Conservation (phyloP, 371 early-diverging fungal genomes). For the Phascolomyces articulosus region DNA sequence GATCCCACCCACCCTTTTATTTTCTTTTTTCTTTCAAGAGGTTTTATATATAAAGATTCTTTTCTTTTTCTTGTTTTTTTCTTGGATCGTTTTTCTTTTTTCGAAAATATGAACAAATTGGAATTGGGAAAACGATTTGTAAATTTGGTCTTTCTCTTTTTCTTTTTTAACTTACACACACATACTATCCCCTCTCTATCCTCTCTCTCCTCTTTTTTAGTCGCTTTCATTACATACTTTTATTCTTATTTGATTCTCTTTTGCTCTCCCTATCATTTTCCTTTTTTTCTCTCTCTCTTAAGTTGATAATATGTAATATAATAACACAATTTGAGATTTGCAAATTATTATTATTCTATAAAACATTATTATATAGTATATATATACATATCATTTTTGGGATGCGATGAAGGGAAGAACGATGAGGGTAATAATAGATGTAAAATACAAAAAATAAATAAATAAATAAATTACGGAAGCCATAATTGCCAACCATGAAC, state of each 20-base stretch:
- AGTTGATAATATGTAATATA: constrained; percentile 5
- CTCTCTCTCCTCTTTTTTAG: not conserved
- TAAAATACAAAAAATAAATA: too few relatives aligned
- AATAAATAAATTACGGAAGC: constrained; percentile 34
- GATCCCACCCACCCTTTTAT: not conserved
- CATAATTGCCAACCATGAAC: constrained; percentile 79
- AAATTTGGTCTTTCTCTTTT: too few relatives aligned
- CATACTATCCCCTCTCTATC: not conserved
- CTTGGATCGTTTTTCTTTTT: too few relatives aligned
- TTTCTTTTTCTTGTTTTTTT: too few relatives aligned
- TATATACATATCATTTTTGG: too few relatives aligned
- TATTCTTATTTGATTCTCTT: not conserved
- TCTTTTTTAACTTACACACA: not conserved
- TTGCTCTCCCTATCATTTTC: not conserved
- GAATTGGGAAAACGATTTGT: too few relatives aligned
- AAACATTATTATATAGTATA: not conserved
- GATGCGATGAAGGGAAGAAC: too few relatives aligned
- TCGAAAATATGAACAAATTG: too few relatives aligned
- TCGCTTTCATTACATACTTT: not conserved
- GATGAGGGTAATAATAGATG: too few relatives aligned
- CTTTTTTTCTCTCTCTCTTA: not conserved
- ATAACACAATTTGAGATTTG: too few relatives aligned
- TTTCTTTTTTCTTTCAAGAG: not conserved
- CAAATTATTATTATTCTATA: too few relatives aligned
- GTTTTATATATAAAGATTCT: too few relatives aligned